These are phyloP conservation scores for Lactarius sanguifluus DNA, from an alignment of 768 basidiomycete genomes.

Conservation along the genomic window DNA sequence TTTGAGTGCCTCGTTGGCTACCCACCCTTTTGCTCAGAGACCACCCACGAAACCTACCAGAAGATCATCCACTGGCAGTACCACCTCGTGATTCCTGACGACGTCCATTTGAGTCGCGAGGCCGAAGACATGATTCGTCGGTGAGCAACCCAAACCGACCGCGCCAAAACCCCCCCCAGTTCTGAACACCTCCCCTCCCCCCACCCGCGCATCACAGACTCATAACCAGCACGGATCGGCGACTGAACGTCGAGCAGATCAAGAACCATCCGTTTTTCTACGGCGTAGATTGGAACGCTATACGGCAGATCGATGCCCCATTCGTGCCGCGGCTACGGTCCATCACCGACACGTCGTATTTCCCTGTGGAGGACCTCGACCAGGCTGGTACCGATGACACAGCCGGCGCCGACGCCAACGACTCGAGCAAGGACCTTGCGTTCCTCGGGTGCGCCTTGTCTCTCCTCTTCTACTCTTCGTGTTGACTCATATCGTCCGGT, in stretches of 20 bases:
- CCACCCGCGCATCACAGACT: constrained; percentile 46
- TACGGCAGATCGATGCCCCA: constrained; percentile 88
- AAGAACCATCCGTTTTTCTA: constrained; percentile 92
- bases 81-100: constrained; percentile 87
- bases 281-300: constrained; percentile 90
- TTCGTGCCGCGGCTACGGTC: constrained; percentile 95
- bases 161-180: not conserved
- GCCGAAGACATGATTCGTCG: constrained; percentile 85
- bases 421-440: constrained; percentile 55
- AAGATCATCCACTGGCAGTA: constrained; percentile 96
- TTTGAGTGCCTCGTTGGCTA: constrained; percentile 98
- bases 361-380: constrained; percentile 92
- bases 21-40: constrained; percentile 95
- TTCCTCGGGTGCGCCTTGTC: constrained; percentile 50
- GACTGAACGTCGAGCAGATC: constrained; percentile 81
- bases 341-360: constrained; percentile 97
- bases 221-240: constrained; percentile 78
- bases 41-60: constrained; percentile 95
- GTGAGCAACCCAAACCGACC: constrained; percentile 43
- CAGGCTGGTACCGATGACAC: constrained; percentile 56
- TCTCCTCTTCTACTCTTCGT: not conserved
- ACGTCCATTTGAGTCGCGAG: constrained; percentile 89
- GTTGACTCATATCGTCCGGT: constrained; percentile 1
- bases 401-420: constrained; percentile 39
- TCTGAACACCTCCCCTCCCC: constrained; percentile 1